Percentiles rank a stretch among this genome's conserved stretches.
Conservation (phyloP, 768 basidiomycete genomes). For the Sarcomyxa edulis region DNA sequence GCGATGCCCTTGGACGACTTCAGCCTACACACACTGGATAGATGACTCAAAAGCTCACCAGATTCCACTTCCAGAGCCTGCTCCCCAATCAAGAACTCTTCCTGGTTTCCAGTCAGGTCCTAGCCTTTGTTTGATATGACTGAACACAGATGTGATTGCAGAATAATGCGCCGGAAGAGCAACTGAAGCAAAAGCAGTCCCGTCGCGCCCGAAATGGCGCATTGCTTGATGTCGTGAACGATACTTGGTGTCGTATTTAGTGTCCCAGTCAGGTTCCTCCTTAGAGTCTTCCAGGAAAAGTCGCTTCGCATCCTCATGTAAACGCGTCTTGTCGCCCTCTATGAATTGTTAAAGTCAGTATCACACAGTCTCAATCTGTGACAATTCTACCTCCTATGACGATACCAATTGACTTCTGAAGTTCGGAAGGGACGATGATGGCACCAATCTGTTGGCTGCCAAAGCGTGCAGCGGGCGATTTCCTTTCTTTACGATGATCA, state of each 20-base stretch:
- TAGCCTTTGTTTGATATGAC: slow-evolving; percentile 58
- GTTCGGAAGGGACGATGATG: slow-evolving; percentile 66
- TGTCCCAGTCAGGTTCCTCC: slow-evolving; percentile 42
- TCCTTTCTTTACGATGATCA: slow-evolving; percentile 26
- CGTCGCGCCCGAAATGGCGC: slow-evolving; percentile 64
- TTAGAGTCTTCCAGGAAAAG: slow-evolving; percentile 46
- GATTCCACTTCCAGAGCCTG: slow-evolving; percentile 75
- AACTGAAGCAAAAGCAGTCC: slow-evolving; percentile 79
- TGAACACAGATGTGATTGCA: slow-evolving; percentile 70
- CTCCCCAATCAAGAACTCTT: slow-evolving; percentile 78
- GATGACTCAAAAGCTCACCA: slow-evolving; percentile 48
- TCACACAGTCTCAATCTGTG: slow-evolving; percentile 2
- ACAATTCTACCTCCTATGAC: slow-evolving; percentile 58
- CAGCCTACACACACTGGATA: slow-evolving; percentile 1
- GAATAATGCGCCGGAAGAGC: slow-evolving; percentile 86
- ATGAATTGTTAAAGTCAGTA: slow-evolving; percentile 9
- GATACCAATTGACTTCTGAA: slow-evolving; percentile 57
- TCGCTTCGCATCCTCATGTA: slow-evolving; percentile 69
- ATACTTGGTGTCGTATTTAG: slow-evolving; percentile 52
- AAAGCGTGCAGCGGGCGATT: slow-evolving; percentile 79
- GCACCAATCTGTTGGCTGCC: slow-evolving; percentile 71
- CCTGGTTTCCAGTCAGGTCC: slow-evolving; percentile 56
- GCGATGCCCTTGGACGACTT: slow-evolving; percentile 50
- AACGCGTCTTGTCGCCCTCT: slow-evolving; percentile 60
- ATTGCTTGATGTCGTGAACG: slow-evolving; percentile 52